Conservation (phyloP, 2,329 filamentous ascomycete species). For the Paraphaeosphaeria minitans region DNA sequence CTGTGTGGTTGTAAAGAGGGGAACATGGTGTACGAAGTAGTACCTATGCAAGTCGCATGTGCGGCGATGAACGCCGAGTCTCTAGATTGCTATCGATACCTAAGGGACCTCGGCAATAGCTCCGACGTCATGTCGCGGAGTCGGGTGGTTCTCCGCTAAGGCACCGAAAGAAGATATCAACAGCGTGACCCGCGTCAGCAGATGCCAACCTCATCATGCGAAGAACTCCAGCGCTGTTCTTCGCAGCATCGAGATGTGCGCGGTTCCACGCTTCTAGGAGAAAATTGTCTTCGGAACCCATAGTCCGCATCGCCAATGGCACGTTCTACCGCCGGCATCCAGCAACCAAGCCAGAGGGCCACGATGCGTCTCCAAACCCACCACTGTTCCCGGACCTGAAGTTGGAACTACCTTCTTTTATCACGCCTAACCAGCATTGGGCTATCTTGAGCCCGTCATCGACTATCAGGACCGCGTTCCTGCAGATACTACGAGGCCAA, state of each 20-base stretch:
- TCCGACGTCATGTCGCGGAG: slow-evolving; percentile 35
- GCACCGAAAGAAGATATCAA: slow-evolving; percentile 10
- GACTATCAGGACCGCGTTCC: slow-evolving; percentile 79
- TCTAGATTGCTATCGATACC: slow-evolving; percentile 9
- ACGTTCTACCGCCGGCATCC: slow-evolving; percentile 84
- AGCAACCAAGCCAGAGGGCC: slow-evolving; percentile 36
- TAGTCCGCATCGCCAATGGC: slow-evolving; percentile 59
- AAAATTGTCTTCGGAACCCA: slow-evolving; percentile 29
- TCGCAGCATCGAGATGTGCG: slow-evolving; percentile 34
- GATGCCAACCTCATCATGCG: slow-evolving; percentile 33
- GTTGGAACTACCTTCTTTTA: slow-evolving; percentile 69
- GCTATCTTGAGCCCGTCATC: slow-evolving; percentile 81
- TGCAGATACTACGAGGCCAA: slow-evolving; percentile 77
- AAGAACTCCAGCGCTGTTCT: slow-evolving; percentile 34
- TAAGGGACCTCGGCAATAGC: slow-evolving; percentile 36
- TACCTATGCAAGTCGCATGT: slow-evolving; percentile 18
- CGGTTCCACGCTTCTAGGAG: slow-evolving; percentile 22
- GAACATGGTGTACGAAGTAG: slow-evolving; percentile 41
- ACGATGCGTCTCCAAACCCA: slow-evolving; percentile 62
- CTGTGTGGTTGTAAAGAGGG: slow-evolving; percentile 47
- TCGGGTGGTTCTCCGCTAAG: slow-evolving; percentile 31
- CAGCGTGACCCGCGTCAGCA: slow-evolving; percentile 5
- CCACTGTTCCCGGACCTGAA: slow-evolving; percentile 73
- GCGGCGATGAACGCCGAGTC: neutral
- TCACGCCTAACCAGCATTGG: slow-evolving; percentile 68